Evolutionary conservation across 768 basidiomycete genomes (phyloP).

Genomic region (Boletus speciosus): DNA sequence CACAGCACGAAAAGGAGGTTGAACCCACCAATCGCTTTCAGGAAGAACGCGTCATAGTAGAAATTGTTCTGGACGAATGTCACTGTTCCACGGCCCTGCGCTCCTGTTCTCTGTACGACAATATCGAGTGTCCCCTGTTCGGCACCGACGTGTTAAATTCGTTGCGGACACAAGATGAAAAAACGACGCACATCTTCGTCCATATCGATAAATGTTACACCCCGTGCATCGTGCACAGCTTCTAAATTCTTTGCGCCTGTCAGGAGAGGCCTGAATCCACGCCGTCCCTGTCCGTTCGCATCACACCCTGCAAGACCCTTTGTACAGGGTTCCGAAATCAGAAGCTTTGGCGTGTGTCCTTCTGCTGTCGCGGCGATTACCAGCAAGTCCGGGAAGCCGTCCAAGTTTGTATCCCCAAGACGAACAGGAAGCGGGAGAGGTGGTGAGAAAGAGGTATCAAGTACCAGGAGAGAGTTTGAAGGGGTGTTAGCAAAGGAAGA

Average conservation of each 20-base stretch:
- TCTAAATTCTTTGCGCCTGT: slow-evolving; percentile 62
- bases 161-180: not conserved
- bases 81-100: slow-evolving; percentile 57
- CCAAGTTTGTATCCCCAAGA: slow-evolving; percentile 86
- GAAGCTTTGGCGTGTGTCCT: slow-evolving; percentile 54
- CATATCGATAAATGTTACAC: slow-evolving; percentile 81
- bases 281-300: slow-evolving; percentile 44
- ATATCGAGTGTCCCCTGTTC: slow-evolving; percentile 87
- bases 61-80: slow-evolving; percentile 94
- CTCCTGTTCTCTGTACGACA: slow-evolving; percentile 81
- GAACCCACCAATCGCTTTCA: slow-evolving; percentile 85
- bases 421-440: slow-evolving; percentile 73
- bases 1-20: not conserved
- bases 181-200: slow-evolving; percentile 82
- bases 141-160: not conserved
- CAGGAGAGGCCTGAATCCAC: slow-evolving; percentile 59
- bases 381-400: slow-evolving; percentile 91
- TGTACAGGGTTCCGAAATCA: slow-evolving; percentile 62
- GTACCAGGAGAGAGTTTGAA: slow-evolving; percentile 58
- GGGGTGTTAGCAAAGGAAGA: slow-evolving; percentile 51
- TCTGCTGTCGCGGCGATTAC: slow-evolving; percentile 45
- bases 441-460: slow-evolving; percentile 63
- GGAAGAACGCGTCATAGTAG: slow-evolving; percentile 98
- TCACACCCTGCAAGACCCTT: slow-evolving; percentile 57
- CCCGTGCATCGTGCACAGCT: slow-evolving; percentile 71